Evolutionary conservation across 257 asterid species (phyloP), one percentile per base, ranked within the genome.

Genomic region (Euphrasia confusa): DNA sequence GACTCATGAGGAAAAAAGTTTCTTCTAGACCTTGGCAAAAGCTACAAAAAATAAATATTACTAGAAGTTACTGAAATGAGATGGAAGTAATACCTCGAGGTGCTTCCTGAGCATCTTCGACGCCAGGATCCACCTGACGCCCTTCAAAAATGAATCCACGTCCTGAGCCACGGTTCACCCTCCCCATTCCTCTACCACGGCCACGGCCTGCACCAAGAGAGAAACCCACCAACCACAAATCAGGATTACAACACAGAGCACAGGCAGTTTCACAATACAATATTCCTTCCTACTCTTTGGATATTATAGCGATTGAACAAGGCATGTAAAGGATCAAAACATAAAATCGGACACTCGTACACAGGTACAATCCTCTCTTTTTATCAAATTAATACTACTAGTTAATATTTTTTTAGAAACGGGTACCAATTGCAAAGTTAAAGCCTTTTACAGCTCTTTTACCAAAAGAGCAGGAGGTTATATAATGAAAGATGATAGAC

Each of bases 131-230:
- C 24, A 21, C 24, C 24, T 21, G 24, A 21, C 24, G 24, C 24
- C 24, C 24, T 1, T 21, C 24, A 21, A 21, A 21, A 21, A 94
- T 77, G 75, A 75, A 75, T 18, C 96, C 98, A 77, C 90, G 91
- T 32, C 89, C 96, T 74, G 90, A 70, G 9, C 92, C 94, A 70
- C 94, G 95, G 12, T 60, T 42, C 52, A 9, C 42, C 42, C 42
- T 37, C 11, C 42, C 42, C 10, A 10, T 37, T 37, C 42, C 11
- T 11, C 42, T 37, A 10, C 85, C 94, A 78, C 94, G 91, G 24
- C 92, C 96, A 49, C 95, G 98, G 0, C 98, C 96, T 88, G 78
- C 78, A 48, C 50, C 58, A 10, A 53, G 63, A 39, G 60, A 27
- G 6, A 45, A 64, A 2, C 11, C 48, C 65, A 33, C 55, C 21